These are phyloP conservation scores for Ogataea methylovora DNA, from an alignment of 805 yeast genomes.

Conservation along the genomic window DNA sequence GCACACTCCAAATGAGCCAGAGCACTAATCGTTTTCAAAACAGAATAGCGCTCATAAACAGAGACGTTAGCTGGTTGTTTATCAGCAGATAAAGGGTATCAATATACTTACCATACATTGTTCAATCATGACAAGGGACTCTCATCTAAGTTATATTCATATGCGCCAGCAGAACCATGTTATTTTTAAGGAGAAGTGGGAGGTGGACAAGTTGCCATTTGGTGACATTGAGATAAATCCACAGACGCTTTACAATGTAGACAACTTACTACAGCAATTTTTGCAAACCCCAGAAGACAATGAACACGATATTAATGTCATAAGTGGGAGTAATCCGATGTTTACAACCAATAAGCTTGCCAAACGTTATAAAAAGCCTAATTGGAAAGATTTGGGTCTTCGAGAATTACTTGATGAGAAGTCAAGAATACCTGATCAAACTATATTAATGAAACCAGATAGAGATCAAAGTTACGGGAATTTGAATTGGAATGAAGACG, in stretches of 20 bases:
- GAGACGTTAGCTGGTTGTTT: no score
- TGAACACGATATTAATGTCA: conserved; percentile 17
- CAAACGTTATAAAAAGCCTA: conserved; percentile 18
- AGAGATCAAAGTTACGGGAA: conserved; percentile 4
- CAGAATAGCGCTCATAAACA: no score
- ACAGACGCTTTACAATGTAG: conserved; percentile 7
- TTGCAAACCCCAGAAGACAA: conserved; percentile 18
- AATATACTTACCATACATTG: no score
- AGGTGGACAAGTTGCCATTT: conserved; percentile 19
- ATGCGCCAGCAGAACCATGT: conserved; percentile 23
- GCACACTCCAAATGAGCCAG: no score
- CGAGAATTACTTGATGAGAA: conserved; percentile 12
- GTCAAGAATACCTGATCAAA: conserved; percentile 14
- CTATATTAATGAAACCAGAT: conserved; percentile 16
- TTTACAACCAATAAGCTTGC: conserved; percentile 18
- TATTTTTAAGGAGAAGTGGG: conserved; percentile 26
- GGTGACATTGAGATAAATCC: conserved; percentile 25
- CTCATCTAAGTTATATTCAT: conserved; percentile 20
- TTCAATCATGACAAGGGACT: conserved; percentile 21
- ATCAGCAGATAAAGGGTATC: no score
- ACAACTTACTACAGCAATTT: conserved; percentile 21
- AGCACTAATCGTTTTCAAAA: no score
- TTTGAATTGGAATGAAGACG: neutral
- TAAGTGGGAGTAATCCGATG: conserved; percentile 18
- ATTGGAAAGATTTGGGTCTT: conserved; percentile 24